Conservation (phyloP, 2,329 filamentous ascomycete genomes). For the Pestalotiopsis fici region DNA sequence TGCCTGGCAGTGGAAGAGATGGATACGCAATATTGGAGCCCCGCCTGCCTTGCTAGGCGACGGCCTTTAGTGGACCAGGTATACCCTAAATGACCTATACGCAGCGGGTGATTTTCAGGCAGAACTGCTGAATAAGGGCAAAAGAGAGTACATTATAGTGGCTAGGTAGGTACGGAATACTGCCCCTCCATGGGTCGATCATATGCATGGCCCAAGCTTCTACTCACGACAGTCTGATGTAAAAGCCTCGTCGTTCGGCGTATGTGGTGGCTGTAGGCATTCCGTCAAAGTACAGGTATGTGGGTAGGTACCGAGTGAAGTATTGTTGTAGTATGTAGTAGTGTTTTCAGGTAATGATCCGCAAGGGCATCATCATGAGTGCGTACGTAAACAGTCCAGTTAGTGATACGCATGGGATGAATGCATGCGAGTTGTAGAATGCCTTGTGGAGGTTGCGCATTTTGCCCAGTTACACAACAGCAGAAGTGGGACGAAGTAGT, state of each 20-base stretch:
- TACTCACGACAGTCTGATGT: neutral
- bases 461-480: constrained; percentile 5
- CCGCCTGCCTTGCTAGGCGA: neutral
- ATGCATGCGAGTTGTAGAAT: neutral
- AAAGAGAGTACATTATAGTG: neutral
- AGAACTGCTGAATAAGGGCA: neutral
- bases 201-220: neutral
- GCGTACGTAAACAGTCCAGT: neutral
- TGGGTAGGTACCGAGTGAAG: too few relatives aligned
- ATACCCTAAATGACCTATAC: neutral
- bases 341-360: neutral
- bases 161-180: too few relatives aligned
- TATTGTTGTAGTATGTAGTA: too few relatives aligned
- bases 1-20: neutral
- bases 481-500: neutral
- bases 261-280: too few relatives aligned
- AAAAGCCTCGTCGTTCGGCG: neutral
- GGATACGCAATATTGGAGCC: neutral
- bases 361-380: neutral
- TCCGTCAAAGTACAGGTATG: too few relatives aligned
- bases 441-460: neutral
- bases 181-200: neutral
- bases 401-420: neutral
- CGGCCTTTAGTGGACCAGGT: neutral
- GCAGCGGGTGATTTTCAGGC: neutral